A percentile compares a stretch with the other conserved stretches of the same genome.
Evolutionary conservation across 2,329 filamentous ascomycete species (phyloP).

Genomic region (Ilyonectria destructans): DNA sequence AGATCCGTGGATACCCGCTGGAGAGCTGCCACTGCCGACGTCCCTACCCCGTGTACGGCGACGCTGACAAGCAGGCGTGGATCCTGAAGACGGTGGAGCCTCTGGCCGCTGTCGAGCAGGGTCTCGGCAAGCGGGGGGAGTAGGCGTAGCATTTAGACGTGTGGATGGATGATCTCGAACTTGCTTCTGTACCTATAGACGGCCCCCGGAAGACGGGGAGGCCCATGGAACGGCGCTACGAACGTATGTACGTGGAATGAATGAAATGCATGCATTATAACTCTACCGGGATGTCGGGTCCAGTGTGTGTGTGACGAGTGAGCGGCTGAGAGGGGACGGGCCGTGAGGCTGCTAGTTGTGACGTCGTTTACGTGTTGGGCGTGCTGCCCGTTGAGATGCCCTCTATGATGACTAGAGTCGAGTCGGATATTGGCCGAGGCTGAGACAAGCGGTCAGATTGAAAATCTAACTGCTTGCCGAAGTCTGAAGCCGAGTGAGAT

Average conservation of each 20-base stretch:
- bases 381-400: not conserved
- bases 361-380: not conserved
- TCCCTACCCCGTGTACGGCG: slow-evolving; percentile 68
- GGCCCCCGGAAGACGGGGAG: slow-evolving; percentile 4
- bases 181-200: slow-evolving; percentile 23
- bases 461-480: not conserved
- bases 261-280: slow-evolving; percentile 30
- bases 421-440: not conserved
- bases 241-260: slow-evolving; percentile 30
- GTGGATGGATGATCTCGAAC: slow-evolving; percentile 12
- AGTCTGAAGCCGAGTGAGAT: not conserved
- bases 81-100: slow-evolving; percentile 50
- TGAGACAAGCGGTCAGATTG: not conserved
- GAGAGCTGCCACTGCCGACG: slow-evolving; percentile 67
- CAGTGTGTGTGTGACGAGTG: not conserved
- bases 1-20: slow-evolving; percentile 67
- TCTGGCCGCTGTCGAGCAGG: slow-evolving; percentile 40
- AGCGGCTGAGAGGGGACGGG: slow-evolving; percentile 9
- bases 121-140: slow-evolving; percentile 42
- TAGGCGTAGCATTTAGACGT: slow-evolving; percentile 23
- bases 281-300: slow-evolving; percentile 20
- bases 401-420: not conserved
- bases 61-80: slow-evolving; percentile 54
- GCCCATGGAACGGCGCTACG: slow-evolving; percentile 28
- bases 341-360: not conserved